Percentiles rank a stretch among this genome's conserved stretches.
Conservation (phyloP, 2,329 filamentous ascomycete genomes). For the Pyrenochaeta sp. region DNA sequence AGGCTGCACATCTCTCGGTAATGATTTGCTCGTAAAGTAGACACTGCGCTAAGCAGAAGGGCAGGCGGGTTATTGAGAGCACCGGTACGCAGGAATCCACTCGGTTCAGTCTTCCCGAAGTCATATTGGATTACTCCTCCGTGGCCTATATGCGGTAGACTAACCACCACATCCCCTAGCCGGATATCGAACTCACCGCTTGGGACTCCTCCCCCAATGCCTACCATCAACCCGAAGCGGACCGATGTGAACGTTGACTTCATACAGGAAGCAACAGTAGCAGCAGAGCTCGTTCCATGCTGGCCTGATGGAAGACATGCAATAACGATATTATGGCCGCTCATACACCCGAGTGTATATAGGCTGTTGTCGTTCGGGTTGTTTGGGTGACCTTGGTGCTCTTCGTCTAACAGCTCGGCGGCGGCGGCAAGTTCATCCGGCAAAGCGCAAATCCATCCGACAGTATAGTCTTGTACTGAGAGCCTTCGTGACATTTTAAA, state of each 20-base stretch:
- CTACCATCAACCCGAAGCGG: slow-evolving; percentile 51
- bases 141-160: slow-evolving; percentile 2
- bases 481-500: slow-evolving; percentile 2
- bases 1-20: slow-evolving; percentile 1
- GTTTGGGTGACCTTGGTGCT: slow-evolving; percentile 25
- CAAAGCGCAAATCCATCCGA: slow-evolving; percentile 47
- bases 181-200: slow-evolving; percentile 10
- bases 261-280: slow-evolving; percentile 38
- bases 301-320: slow-evolving; percentile 39
- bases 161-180: slow-evolving; percentile 8
- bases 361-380: slow-evolving; percentile 26
- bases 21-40: slow-evolving; percentile 8
- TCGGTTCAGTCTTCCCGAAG: slow-evolving; percentile 17
- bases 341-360: slow-evolving; percentile 30
- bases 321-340: slow-evolving; percentile 43
- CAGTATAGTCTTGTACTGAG: slow-evolving; percentile 28
- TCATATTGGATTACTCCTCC: slow-evolving; percentile 21
- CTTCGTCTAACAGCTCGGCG: slow-evolving; percentile 18
- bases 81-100: slow-evolving; percentile 15
- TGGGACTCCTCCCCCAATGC: slow-evolving; percentile 45
- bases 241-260: slow-evolving; percentile 36
- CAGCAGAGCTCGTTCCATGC: slow-evolving; percentile 42
- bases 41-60: slow-evolving; percentile 11
- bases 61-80: slow-evolving; percentile 10
- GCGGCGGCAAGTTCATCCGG: slow-evolving; percentile 41